Evolutionary conservation across 768 basidiomycete species (phyloP).

Genomic region (Mycena haematopus): DNA sequence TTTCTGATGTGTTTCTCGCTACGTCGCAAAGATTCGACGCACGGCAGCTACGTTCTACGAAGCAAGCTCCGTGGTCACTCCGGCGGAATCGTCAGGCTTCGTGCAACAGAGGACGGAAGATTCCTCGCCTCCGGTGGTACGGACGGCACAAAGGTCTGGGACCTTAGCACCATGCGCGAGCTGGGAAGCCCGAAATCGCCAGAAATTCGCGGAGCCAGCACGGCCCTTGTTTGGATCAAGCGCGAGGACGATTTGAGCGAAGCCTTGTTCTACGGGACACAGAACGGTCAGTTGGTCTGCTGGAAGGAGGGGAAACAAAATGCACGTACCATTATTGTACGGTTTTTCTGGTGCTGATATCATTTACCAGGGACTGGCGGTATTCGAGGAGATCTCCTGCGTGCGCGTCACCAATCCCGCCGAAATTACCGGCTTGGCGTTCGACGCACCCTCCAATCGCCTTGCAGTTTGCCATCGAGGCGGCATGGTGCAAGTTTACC

Average conservation of each 20-base stretch:
- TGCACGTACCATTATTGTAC: slow-evolving; percentile 18
- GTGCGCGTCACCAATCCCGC: slow-evolving; percentile 25
- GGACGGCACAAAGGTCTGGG: slow-evolving; percentile 27
- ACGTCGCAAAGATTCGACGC: slow-evolving; percentile 9
- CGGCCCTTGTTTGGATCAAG: slow-evolving; percentile 28
- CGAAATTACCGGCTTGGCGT: slow-evolving; percentile 32
- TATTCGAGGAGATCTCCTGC: slow-evolving; percentile 29
- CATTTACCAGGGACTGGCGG: slow-evolving; percentile 8
- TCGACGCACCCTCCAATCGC: slow-evolving; percentile 29
- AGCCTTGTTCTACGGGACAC: slow-evolving; percentile 28
- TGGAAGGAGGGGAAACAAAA: slow-evolving; percentile 24
- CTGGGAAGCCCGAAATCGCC: slow-evolving; percentile 14
- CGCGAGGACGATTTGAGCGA: slow-evolving; percentile 27
- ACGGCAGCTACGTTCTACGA: slow-evolving; percentile 13
- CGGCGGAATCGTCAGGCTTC: slow-evolving; percentile 20
- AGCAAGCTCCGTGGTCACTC: slow-evolving; percentile 24
- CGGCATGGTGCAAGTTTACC: slow-evolving; percentile 30
- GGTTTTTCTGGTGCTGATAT: slow-evolving; percentile 11
- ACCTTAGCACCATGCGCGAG: slow-evolving; percentile 18
- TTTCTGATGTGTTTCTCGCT: slow-evolving; percentile 16
- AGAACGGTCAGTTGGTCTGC: slow-evolving; percentile 28
- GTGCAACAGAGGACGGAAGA: slow-evolving; percentile 23
- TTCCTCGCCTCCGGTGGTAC: slow-evolving; percentile 26
- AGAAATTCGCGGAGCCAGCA: slow-evolving; percentile 23
- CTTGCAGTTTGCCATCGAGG: slow-evolving; percentile 32